Percentiles rank a stretch among this genome's conserved stretches.
These are phyloP conservation scores for Wallemia hederae DNA, from an alignment of 1,284 basidiomycete genomes.

Conservation along the genomic window DNA sequence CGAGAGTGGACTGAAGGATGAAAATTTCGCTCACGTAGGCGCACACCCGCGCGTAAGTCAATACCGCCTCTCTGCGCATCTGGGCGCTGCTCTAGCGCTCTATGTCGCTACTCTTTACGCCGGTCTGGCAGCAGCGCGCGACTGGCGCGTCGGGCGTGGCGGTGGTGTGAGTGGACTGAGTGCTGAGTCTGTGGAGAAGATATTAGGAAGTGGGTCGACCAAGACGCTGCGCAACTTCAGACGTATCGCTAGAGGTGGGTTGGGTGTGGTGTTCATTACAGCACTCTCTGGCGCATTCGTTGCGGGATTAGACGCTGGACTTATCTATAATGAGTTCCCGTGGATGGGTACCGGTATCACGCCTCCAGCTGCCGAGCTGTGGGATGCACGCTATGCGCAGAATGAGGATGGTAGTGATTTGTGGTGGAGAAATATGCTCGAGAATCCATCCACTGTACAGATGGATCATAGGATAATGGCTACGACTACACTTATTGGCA, in stretches of 20 bases:
- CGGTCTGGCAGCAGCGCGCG: constrained; percentile 46
- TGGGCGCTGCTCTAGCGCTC: constrained; percentile 62
- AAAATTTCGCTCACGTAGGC: constrained; percentile 40
- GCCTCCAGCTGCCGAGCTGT: constrained; percentile 57
- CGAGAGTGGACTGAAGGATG: constrained; percentile 67
- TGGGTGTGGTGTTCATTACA: constrained; percentile 56
- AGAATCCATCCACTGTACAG: constrained; percentile 93
- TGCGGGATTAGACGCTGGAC: constrained; percentile 81
- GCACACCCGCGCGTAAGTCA: constrained; percentile 81
- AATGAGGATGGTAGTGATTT: constrained; percentile 34
- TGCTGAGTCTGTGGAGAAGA: constrained; percentile 22
- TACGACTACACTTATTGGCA: constrained; percentile 45
- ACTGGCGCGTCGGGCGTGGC: constrained; percentile 35
- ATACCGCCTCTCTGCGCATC: constrained; percentile 80
- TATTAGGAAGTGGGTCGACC: constrained; percentile 26
- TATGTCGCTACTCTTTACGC: constrained; percentile 74
- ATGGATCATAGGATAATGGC: constrained; percentile 86
- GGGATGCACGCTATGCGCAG: constrained; percentile 41
- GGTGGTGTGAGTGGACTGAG: constrained; percentile 11
- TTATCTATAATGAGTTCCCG: constrained; percentile 94
- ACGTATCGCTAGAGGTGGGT: constrained; percentile 29
- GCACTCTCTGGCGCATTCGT: constrained; percentile 86
- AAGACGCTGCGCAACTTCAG: constrained; percentile 26
- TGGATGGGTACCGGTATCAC: constrained; percentile 69
- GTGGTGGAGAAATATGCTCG: constrained; percentile 79